Evolutionary conservation across 129 eudicot genomes (phyloP).

Genomic region (Escallonia herrerae): DNA sequence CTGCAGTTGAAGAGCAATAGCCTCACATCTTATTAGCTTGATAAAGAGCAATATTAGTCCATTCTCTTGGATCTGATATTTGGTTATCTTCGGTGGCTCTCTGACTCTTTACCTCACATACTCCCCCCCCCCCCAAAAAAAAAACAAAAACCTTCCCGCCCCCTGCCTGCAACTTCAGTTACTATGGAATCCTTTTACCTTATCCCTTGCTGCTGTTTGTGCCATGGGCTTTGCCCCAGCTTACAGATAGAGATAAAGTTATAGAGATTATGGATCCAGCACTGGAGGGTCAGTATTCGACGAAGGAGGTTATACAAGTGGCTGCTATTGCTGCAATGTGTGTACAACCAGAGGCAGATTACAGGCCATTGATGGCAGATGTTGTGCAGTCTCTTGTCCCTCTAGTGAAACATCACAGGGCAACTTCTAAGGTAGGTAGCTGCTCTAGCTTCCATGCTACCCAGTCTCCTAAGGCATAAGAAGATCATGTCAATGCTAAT

Average conservation of each 20-base stretch:
- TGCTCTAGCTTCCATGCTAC: slow-evolving; percentile 31
- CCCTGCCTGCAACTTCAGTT: too few relatives aligned
- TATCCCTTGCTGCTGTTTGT: slow-evolving; percentile 1
- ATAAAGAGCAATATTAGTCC: too few relatives aligned
- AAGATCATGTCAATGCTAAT: neutral
- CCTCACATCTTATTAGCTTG: too few relatives aligned
- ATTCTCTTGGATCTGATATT: neutral
- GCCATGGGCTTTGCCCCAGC: slow-evolving; percentile 65
- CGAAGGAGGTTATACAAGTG: slow-evolving; percentile 44
- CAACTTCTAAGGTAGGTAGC: slow-evolving; percentile 32
- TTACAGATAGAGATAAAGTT: slow-evolving; percentile 43
- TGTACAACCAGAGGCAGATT: slow-evolving; percentile 46
- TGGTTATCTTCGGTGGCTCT: neutral
- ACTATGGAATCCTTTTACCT: neutral
- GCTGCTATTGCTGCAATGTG: slow-evolving; percentile 61
- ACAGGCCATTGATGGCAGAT: slow-evolving; percentile 74
- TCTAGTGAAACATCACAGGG: slow-evolving; percentile 55
- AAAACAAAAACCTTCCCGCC: too few relatives aligned
- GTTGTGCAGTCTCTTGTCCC: slow-evolving; percentile 91
- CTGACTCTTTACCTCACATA: too few relatives aligned
- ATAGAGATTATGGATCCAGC: slow-evolving; percentile 42
- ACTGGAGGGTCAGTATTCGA: slow-evolving; percentile 37
- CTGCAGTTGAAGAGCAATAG: too few relatives aligned
- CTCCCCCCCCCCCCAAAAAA: too few relatives aligned
- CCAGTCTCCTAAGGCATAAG: slow-evolving; percentile 53